Base-by-base conservation (phyloP, 805 yeast species). In the Yarrowia yakushimensis region DNA sequence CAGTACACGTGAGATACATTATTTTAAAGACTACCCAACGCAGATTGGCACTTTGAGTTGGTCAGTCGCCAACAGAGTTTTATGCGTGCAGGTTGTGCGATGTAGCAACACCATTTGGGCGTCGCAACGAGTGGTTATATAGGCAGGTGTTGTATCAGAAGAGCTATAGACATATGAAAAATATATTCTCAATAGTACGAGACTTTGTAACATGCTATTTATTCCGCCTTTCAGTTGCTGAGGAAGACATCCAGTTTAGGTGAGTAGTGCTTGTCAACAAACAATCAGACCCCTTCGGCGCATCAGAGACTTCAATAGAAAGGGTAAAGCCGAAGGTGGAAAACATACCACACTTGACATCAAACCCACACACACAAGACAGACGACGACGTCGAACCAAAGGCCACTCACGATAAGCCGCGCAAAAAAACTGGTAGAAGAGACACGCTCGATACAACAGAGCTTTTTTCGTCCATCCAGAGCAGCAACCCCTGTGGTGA, bases 401-500 rank as follows among this genome's bases (percentile, higher is more conserved):
- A 22, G 27, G 15, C 37, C 20, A 13, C 3, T 23, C 7, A 20
- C 55, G 55, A 48, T 22, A 31, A 48, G 39, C 39, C 13, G 55
- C 10, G 9, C 0, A 12, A n/a, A n/a, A 15, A 5, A 6, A 13
- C 37, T 30, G 30, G 30, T 12, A 48, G 39, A 31, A 27, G 39
- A 48, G 30, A 31, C 28, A 15, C 36, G 28, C 15, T 22, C 20
- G 3, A 31, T 18, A n/a, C 13, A 31, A 20, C 10, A 10, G 39
- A 31, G 25, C 55, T 13, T 22, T 48, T 48, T 31, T 39, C 31
- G 55, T 22, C 9, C 36, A n/a, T n/a, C 25, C 37, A 18, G 39
- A 48, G 55, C 50, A 46, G 54, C 55, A 48, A 48, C 55, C 55
- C 39, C 55, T 46, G 55, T 22, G 55, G 55, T 31, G 55, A 48